These are phyloP conservation scores for Wickerhamiella kazuoi DNA, from an alignment of 805 yeast species.

Conservation along the genomic window DNA sequence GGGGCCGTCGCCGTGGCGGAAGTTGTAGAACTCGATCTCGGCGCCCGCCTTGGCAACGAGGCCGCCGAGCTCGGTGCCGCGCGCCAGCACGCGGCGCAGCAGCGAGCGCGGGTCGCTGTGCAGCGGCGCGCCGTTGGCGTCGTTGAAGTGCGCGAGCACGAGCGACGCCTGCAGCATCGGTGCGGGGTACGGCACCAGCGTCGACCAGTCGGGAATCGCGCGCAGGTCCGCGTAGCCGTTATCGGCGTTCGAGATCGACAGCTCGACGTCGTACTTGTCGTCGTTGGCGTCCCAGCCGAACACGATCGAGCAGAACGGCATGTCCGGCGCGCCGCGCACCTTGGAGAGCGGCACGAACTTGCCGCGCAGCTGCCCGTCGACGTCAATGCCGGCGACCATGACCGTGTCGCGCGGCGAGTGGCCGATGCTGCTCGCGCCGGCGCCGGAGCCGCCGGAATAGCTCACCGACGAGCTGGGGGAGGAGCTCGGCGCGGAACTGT, in stretches of 20 bases:
- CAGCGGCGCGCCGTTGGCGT: slow-evolving; percentile 12
- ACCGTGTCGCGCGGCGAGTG: slow-evolving; percentile 4
- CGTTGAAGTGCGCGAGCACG: slow-evolving; percentile 16
- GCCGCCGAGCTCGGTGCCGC: not conserved
- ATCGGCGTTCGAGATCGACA: slow-evolving; percentile 15
- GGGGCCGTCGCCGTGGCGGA: slow-evolving; percentile 8
- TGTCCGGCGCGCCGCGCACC: slow-evolving; percentile 12
- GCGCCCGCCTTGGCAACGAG: slow-evolving; percentile 16
- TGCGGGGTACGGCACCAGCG: slow-evolving; percentile 13
- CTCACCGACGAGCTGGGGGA: too few relatives aligned
- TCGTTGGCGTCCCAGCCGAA: slow-evolving; percentile 24
- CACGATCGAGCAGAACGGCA: slow-evolving; percentile 21
- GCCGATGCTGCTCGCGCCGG: not conserved
- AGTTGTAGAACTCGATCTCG: slow-evolving; percentile 22
- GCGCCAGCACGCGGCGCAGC: slow-evolving; percentile 8
- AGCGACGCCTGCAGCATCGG: slow-evolving; percentile 15
- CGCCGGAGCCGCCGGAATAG: not conserved
- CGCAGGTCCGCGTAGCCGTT: slow-evolving; percentile 19
- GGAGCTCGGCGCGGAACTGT: too few relatives aligned
- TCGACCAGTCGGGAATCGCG: slow-evolving; percentile 15
- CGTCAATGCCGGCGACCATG: slow-evolving; percentile 22
- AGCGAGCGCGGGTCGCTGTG: slow-evolving; percentile 20
- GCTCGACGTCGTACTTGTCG: slow-evolving; percentile 15
- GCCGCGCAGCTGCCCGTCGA: slow-evolving; percentile 22
- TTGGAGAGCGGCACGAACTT: slow-evolving; percentile 17